These are phyloP conservation scores for Forsythia viridissima DNA, from an alignment of 257 asterid species.

Conservation along the genomic window DNA sequence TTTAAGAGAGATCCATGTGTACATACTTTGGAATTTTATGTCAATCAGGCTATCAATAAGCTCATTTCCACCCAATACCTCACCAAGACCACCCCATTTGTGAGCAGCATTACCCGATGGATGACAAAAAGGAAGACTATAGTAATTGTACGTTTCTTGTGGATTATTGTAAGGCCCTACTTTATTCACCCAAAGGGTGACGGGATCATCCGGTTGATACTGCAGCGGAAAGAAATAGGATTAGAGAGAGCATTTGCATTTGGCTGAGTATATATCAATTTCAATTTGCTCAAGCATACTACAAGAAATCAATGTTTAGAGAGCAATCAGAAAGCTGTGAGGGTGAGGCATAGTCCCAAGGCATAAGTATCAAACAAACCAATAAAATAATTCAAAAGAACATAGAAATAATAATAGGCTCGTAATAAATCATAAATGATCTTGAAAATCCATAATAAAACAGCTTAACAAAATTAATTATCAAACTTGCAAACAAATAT, in stretches of 20 bases:
- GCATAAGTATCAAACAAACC: background rate
- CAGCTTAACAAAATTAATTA: background rate
- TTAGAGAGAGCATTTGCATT: background rate
- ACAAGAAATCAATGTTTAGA: background rate
- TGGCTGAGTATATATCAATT: background rate
- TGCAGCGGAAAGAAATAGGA: conserved; percentile 30
- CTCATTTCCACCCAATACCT: conserved; percentile 98
- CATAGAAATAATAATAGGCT: background rate
- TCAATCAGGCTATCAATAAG: conserved; percentile 88
- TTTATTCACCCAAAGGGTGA: conserved; percentile 92
- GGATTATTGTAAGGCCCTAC: conserved; percentile 98
- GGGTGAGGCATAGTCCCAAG: background rate
- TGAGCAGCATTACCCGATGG: conserved; percentile 68
- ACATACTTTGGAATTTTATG: conserved; percentile 77
- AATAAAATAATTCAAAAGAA: background rate
- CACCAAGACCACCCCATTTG: conserved; percentile 99
- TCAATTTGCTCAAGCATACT: background rate
- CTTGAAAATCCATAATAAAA: background rate
- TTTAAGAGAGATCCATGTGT: background rate
- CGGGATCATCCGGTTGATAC: conserved; percentile 74
- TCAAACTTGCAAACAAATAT: background rate
- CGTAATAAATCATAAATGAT: background rate
- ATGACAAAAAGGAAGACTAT: conserved; percentile 91
- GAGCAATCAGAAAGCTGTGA: background rate
- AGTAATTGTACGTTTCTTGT: conserved; percentile 95